phyloP scores from a whole-genome alignment of 2,329 filamentous ascomycete species.

The Arthroderma sp. region DNA sequence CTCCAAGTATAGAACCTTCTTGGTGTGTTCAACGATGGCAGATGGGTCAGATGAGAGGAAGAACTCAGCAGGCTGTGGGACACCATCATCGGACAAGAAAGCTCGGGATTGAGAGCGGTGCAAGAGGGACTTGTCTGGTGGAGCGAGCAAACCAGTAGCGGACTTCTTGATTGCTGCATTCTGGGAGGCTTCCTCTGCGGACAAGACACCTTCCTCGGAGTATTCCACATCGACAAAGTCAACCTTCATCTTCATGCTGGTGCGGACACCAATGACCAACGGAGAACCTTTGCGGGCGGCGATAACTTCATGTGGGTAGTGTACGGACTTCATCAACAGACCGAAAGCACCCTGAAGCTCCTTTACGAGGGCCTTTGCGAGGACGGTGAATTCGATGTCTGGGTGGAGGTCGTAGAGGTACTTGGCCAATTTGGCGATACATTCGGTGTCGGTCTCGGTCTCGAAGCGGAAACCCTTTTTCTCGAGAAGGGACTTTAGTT shows the following conservation, averaged over 20 bases:
- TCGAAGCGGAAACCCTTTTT: conserved; percentile 97
- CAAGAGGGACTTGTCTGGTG: conserved; percentile 92
- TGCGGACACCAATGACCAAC: conserved; percentile 92
- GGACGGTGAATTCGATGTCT: conserved; percentile 85
- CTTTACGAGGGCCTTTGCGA: conserved; percentile 95
- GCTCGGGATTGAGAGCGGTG: conserved; percentile 97
- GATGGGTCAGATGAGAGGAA: conserved; percentile 98
- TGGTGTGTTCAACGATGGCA: conserved; percentile 97
- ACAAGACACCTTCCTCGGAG: conserved; percentile 73
- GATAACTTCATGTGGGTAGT: conserved; percentile 96
- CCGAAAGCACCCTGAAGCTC: conserved; percentile 97
- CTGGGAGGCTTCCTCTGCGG: conserved; percentile 88
- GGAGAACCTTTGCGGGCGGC: conserved; percentile 97
- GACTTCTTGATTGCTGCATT: conserved; percentile 93
- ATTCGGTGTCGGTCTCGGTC: conserved; percentile 98
- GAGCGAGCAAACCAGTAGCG: conserved; percentile 60
- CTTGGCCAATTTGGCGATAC: conserved; percentile 97
- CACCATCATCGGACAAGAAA: conserved; percentile 96
- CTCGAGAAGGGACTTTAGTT: conserved; percentile 83
- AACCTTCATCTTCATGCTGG: conserved; percentile 98
- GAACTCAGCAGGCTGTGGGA: conserved; percentile 96
- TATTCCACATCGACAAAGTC: conserved; percentile 99
- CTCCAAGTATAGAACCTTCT: conserved; percentile 99
- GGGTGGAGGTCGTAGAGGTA: conserved; percentile 95
- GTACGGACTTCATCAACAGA: conserved; percentile 92